Evolutionary conservation across 805 yeast genomes (phyloP).

Genomic region (Cyberlindnera veronae): DNA sequence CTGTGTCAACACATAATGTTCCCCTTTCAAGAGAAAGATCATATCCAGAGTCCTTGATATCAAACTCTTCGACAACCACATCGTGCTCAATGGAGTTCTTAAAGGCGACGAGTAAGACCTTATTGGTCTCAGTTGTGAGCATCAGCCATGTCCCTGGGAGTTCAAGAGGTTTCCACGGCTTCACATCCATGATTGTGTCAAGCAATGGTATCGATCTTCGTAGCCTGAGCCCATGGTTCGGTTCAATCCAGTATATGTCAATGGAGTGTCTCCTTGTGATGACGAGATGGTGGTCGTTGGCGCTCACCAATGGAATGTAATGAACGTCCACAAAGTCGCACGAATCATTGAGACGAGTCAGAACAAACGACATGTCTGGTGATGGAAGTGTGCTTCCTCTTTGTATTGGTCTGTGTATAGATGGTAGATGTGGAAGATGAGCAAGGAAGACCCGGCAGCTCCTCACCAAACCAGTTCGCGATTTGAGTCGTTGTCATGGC

Average conservation of each 20-base stretch:
- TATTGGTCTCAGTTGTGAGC: conserved; percentile 15
- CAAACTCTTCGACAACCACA: conserved; percentile 13
- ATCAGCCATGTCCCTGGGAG: conserved; percentile 16
- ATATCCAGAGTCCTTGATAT: conserved; percentile 10
- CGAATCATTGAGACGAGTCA: conserved; percentile 13
- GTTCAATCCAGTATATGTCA: conserved; percentile 10
- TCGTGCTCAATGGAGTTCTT: conserved; percentile 6
- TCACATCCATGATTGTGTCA: conserved; percentile 18
- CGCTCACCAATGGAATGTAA: conserved; percentile 4
- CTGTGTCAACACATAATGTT: conserved; percentile 15
- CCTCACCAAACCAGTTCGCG: too few relatives aligned
- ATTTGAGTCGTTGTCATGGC: too few relatives aligned
- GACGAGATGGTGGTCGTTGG: conserved; percentile 10
- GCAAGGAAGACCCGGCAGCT: too few relatives aligned
- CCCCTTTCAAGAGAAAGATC: conserved; percentile 11
- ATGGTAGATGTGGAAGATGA: too few relatives aligned
- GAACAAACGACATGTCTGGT: conserved; percentile 14
- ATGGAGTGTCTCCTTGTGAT: conserved; percentile 16
- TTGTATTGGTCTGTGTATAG: too few relatives aligned
- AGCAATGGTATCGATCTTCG: conserved; percentile 12
- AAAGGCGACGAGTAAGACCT: conserved; percentile 18
- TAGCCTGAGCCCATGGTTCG: conserved; percentile 1
- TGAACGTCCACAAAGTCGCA: conserved; percentile 10
- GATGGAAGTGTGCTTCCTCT: too few relatives aligned
- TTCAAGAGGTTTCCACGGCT: conserved; percentile 9